These are phyloP conservation scores for Actinomucor elegans DNA, from an alignment of 371 early-diverging fungal genomes.

Conservation along the genomic window DNA sequence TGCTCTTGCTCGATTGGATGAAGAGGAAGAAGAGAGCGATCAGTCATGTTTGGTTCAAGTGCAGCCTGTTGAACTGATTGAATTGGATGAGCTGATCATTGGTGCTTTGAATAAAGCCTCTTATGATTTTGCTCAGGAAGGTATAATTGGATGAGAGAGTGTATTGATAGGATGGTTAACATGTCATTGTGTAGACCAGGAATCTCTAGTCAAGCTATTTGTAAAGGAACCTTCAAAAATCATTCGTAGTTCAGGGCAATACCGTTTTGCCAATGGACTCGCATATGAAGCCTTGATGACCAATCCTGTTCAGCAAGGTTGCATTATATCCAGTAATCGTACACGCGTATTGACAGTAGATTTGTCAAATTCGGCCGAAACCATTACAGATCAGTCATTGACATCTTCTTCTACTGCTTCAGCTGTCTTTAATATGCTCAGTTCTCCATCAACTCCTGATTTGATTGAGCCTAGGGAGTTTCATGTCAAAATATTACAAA, in stretches of 20 bases:
- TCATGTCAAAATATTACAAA: conserved; percentile 32
- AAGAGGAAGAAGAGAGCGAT: conserved; percentile 25
- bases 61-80: conserved; percentile 51
- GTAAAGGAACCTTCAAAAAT: conserved; percentile 38
- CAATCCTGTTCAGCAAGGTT: conserved; percentile 71
- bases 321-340: conserved; percentile 35
- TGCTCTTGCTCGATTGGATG: conserved; percentile 33
- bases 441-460: conserved; percentile 13
- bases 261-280: conserved; percentile 20
- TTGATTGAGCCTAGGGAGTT: conserved; percentile 39
- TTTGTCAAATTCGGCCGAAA: conserved; percentile 27
- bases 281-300: conserved; percentile 54
- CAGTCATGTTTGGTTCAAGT: conserved; percentile 17
- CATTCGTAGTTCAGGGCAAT: conserved; percentile 45
- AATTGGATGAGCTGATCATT: conserved; percentile 64
- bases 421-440: conserved; percentile 23
- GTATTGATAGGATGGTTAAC: background rate
- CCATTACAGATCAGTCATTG: background rate
- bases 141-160: conserved; percentile 25
- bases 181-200: conserved; percentile 16
- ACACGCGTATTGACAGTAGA: conserved; percentile 37
- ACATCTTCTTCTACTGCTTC: conserved; percentile 9
- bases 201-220: conserved; percentile 15
- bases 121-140: conserved; percentile 54
- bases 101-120: conserved; percentile 59